These are phyloP conservation scores for Physaria fendleri DNA, from an alignment of 345 rosid species.

Conservation along the genomic window DNA sequence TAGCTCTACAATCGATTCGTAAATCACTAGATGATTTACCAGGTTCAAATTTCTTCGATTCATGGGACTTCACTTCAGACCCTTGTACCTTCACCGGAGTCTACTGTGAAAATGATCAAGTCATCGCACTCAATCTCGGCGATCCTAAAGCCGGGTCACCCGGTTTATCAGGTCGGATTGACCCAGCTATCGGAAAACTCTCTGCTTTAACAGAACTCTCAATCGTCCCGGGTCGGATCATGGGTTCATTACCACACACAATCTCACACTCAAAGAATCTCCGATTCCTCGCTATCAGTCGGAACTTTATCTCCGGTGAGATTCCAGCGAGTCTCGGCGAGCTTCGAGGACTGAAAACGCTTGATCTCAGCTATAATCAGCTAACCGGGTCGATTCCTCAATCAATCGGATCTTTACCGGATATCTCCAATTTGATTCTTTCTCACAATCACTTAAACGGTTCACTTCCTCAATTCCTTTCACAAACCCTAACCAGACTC, in stretches of 20 bases:
- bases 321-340: slow-evolving; percentile 69
- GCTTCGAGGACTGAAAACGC: slow-evolving; percentile 55
- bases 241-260: slow-evolving; percentile 60
- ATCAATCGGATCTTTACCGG: slow-evolving; percentile 50
- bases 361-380: slow-evolving; percentile 87
- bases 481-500: slow-evolving; percentile 58
- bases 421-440: slow-evolving; percentile 64
- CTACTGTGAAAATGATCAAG: slow-evolving; percentile 63
- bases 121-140: slow-evolving; percentile 67
- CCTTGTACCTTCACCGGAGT: slow-evolving; percentile 92
- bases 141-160: slow-evolving; percentile 81
- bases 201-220: slow-evolving; percentile 65
- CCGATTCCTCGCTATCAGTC: slow-evolving; percentile 67
- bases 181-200: slow-evolving; percentile 77
- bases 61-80: slow-evolving; percentile 95
- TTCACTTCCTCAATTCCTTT: slow-evolving; percentile 62
- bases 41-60: slow-evolving; percentile 73
- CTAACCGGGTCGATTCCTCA: slow-evolving; percentile 59
- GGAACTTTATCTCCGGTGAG: slow-evolving; percentile 63
- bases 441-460: slow-evolving; percentile 85
- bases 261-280: slow-evolving; percentile 52
- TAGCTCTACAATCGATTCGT: slow-evolving; percentile 76
- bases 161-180: slow-evolving; percentile 66
- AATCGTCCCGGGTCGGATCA: slow-evolving; percentile 74
- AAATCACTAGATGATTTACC: slow-evolving; percentile 65